Percentiles rank a stretch among this genome's conserved stretches.
Conservation (phyloP, 352 stramenopile species). For the Blastocystis sp. region DNA sequence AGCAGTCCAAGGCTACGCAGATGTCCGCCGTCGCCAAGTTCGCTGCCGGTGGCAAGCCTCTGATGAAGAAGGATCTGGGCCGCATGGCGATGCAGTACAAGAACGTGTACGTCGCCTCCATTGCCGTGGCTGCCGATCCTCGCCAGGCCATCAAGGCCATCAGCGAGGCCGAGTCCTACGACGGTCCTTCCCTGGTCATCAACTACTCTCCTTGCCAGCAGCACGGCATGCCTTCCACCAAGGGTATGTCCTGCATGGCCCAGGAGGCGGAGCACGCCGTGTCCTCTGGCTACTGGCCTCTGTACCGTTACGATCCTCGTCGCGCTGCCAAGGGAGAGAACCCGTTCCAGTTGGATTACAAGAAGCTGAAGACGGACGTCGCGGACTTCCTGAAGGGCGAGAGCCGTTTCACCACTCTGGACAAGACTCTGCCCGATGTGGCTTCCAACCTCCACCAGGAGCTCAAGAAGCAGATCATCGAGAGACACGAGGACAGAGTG, state of each 20-base stretch:
- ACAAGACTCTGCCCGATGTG: slow-evolving; percentile 54
- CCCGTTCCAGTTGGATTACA: slow-evolving; percentile 61
- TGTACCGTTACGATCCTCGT: slow-evolving; percentile 21
- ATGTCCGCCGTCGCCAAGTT: slow-evolving; percentile 66
- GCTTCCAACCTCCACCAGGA: slow-evolving; percentile 11
- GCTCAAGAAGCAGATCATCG: slow-evolving; percentile 9
- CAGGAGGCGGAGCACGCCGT: slow-evolving; percentile 55
- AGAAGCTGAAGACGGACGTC: slow-evolving; percentile 63
- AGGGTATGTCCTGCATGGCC: slow-evolving; percentile 56
- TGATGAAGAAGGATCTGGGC: slow-evolving; percentile 68
- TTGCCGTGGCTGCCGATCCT: slow-evolving; percentile 53
- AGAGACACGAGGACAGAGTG: slow-evolving; percentile 65
- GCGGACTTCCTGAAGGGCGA: slow-evolving; percentile 35
- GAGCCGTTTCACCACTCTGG: slow-evolving; percentile 45
- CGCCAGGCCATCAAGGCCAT: slow-evolving; percentile 64
- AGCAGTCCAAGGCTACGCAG: slow-evolving; percentile 67
- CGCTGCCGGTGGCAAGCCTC: slow-evolving; percentile 61
- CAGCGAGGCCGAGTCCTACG: slow-evolving; percentile 50
- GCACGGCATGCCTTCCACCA: slow-evolving; percentile 41
- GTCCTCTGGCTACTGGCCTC: slow-evolving; percentile 15
- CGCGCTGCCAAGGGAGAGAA: slow-evolving; percentile 48
- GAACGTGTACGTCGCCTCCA: slow-evolving; percentile 64
- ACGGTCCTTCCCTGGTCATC: slow-evolving; percentile 60
- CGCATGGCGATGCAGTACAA: slow-evolving; percentile 68
- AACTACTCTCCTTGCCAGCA: slow-evolving; percentile 52